Conservation (phyloP, 805 yeast genomes). For the Danielia oregonensis region DNA sequence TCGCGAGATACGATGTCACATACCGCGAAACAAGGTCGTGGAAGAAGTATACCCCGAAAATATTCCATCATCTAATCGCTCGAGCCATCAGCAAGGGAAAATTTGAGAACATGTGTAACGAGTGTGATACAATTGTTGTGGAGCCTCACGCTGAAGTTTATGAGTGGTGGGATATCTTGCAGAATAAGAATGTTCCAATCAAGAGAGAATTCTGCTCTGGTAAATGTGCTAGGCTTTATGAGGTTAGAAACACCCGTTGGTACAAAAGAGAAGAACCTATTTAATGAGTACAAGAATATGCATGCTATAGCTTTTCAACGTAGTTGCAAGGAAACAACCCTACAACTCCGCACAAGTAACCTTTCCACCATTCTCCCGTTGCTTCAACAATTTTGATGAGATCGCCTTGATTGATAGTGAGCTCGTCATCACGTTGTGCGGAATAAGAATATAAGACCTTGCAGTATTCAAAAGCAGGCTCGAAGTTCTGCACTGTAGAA, state of each 20-base stretch:
- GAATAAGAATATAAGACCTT: constrained; percentile 39
- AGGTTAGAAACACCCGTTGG: constrained; percentile 2
- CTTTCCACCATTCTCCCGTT: constrained; percentile 36
- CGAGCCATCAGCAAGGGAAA: constrained; percentile 51
- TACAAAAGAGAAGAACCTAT: neutral
- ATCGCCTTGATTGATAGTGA: constrained; percentile 43
- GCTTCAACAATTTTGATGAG: constrained; percentile 33
- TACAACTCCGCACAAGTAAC: constrained; percentile 22
- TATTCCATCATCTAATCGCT: constrained; percentile 44
- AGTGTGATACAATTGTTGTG: constrained; percentile 45
- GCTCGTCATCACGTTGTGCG: constrained; percentile 38
- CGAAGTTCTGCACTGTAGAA: neutral
- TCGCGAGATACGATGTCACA: constrained; percentile 51
- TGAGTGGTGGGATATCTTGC: constrained; percentile 67
- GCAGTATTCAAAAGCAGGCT: constrained; percentile 17
- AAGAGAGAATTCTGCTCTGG: constrained; percentile 55
- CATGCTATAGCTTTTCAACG: constrained; percentile 12
- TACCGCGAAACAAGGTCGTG: constrained; percentile 52
- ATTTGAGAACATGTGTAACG: constrained; percentile 50
- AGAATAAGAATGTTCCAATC: constrained; percentile 48
- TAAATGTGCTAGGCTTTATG: constrained; percentile 35
- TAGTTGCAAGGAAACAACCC: constrained; percentile 36
- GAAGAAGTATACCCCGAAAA: constrained; percentile 45
- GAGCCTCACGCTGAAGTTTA: constrained; percentile 56
- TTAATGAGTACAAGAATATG: neutral